These are phyloP conservation scores for Plenodomus biglobosus DNA, from an alignment of 2,329 filamentous ascomycete species.

Conservation along the genomic window DNA sequence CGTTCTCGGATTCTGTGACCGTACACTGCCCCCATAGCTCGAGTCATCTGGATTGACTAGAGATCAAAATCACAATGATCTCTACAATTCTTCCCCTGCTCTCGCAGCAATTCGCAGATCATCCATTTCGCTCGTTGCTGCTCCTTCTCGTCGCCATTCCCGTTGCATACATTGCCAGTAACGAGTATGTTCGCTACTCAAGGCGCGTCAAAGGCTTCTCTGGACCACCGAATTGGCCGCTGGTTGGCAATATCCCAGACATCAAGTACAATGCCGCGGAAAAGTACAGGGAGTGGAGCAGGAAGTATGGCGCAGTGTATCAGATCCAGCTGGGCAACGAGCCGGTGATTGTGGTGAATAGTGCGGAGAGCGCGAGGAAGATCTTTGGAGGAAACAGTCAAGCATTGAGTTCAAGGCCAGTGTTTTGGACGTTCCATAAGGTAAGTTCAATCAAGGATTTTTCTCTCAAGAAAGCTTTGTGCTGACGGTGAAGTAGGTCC, in stretches of 20 bases:
- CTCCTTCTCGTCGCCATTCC: slow-evolving; percentile 32
- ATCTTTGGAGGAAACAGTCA: slow-evolving; percentile 49
- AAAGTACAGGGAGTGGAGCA: slow-evolving; percentile 48
- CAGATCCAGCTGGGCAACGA: slow-evolving; percentile 52
- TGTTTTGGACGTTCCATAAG: slow-evolving; percentile 52
- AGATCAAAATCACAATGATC: slow-evolving; percentile 28
- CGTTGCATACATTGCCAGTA: slow-evolving; percentile 39
- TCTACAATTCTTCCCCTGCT: slow-evolving; percentile 30
- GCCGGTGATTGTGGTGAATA: slow-evolving; percentile 50
- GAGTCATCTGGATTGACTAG: neutral
- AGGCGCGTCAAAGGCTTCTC: slow-evolving; percentile 43
- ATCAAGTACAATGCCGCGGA: slow-evolving; percentile 49
- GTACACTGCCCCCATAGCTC: neutral
- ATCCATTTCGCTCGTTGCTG: slow-evolving; percentile 29
- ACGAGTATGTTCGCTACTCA: slow-evolving; percentile 42
- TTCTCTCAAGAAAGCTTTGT: too few species aligned
- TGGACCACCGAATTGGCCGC: slow-evolving; percentile 44
- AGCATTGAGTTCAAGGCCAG: slow-evolving; percentile 46
- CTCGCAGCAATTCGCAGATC: slow-evolving; percentile 20
- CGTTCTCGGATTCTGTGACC: too few species aligned
- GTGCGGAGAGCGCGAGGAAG: slow-evolving; percentile 44
- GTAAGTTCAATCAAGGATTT: slow-evolving; percentile 19
- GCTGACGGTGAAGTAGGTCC: slow-evolving; percentile 55
- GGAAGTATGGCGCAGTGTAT: slow-evolving; percentile 47
- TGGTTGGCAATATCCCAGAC: slow-evolving; percentile 48